Conservation (phyloP, 495 filamentous ascomycete genomes). For the Aspergillus panamensis region DNA sequence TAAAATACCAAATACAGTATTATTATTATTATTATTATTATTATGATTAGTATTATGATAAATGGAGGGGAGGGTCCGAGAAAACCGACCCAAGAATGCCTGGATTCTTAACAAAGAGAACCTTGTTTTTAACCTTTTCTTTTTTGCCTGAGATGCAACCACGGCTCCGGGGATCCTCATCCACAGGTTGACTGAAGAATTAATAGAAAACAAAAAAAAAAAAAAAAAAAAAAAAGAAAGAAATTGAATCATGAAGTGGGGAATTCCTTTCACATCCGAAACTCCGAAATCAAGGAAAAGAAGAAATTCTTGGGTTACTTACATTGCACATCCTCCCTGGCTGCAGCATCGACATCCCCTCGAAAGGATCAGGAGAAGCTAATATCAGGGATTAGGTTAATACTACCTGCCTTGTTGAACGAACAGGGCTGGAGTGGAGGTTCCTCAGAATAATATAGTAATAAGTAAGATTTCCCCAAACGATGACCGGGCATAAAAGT, state of each 20-base stretch:
- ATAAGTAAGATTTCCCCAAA: no score
- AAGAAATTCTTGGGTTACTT: conserved; percentile 4
- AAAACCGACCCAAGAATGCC: conserved; percentile 2
- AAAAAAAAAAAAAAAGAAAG: conserved; percentile 11
- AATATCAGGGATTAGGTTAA: no score
- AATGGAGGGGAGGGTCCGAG: neutral
- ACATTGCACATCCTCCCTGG: neutral
- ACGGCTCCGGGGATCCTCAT: conserved; percentile 15
- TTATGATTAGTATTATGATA: conserved; percentile 1
- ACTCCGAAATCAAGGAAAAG: conserved; percentile 3
- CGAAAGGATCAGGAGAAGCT: no score
- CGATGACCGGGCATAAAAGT: neutral
- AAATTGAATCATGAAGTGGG: conserved; percentile 12
- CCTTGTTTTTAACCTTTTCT: conserved; percentile 24
- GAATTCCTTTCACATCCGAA: neutral
- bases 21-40: neutral
- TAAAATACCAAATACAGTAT: neutral
- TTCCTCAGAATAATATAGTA: no score
- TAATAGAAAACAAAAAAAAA: conserved; percentile 9
- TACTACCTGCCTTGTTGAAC: no score
- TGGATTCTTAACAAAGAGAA: conserved; percentile 19
- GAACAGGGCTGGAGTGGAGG: no score
- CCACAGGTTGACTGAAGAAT: neutral
- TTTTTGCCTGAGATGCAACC: conserved; percentile 16
- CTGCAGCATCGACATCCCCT: neutral